Base-by-base conservation (phyloP, 257 asterid genomes). In the Perilla frutescens region DNA sequence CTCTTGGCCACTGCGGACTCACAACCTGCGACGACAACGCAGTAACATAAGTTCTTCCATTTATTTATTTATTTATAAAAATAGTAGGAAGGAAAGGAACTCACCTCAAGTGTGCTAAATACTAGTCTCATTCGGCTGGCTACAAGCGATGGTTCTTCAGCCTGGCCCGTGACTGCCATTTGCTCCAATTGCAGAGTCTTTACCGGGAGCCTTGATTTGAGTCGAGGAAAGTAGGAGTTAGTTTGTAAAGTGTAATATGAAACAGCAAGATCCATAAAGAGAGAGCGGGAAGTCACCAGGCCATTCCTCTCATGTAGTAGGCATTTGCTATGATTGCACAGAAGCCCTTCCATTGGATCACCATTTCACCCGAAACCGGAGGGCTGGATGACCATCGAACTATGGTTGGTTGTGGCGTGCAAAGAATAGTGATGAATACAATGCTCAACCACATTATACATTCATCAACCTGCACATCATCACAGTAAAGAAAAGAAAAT, bases 311-410 rank as follows among this genome's bases (percentile, higher is more conserved):
- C 90, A 84, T 74, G 75, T 80, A 93, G 77, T 93, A 93, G 6
- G 98, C 98, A 83, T 93, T 93, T 74, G 98, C 94, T 75, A 93
- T 93, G 67, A 93, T 84, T 71, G 97, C 96, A 79, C 98, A 93
- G 75, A 93, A 93, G 72, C 98, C 98, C 77, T 91, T 89, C 98
- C 98, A 93, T 2, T 83, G 85, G 40, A 73, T 56, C 80, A 86
- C 77, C 89, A 81, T 91, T 50, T 89, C 87, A 56, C 84, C 88
- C 0, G 96, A 82, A 73, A 89, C 98, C 2, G 97, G 89, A 37
- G 96, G 81, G 8, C 84, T 84, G 54, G 97, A 80, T n/a, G 98
- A 91, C 98, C 98, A 93, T 74, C 97, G 88, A 48, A 93, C 97
- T 76, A 93, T 63, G 0, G 98, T 93, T 61, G 98, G 98, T 83